These are phyloP conservation scores for Tricholoma matsutake DNA, from an alignment of 768 basidiomycete genomes.

Conservation along the genomic window DNA sequence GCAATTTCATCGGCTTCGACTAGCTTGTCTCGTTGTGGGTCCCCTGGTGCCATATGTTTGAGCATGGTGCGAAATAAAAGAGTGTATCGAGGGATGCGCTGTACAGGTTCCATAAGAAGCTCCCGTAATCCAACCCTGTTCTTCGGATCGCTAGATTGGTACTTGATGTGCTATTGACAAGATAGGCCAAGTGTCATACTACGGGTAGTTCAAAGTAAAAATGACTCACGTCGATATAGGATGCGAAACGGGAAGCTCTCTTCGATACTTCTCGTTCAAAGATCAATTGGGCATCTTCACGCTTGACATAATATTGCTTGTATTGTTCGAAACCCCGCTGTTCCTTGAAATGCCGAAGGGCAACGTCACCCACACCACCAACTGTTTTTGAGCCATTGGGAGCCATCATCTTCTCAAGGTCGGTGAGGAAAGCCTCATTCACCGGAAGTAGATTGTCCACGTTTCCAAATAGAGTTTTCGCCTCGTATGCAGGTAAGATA, in stretches of 20 bases:
- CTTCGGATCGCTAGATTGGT: conserved; percentile 65
- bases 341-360: conserved; percentile 82
- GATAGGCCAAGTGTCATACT: conserved; percentile 5
- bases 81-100: conserved; percentile 93
- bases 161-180: conserved; percentile 72
- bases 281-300: conserved; percentile 88
- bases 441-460: conserved; percentile 85
- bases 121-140: conserved; percentile 89
- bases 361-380: conserved; percentile 79
- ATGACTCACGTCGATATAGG: conserved; percentile 78
- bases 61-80: conserved; percentile 91
- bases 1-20: conserved; percentile 85
- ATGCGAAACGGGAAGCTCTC: conserved; percentile 76
- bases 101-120: conserved; percentile 94
- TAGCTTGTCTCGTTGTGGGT: conserved; percentile 76
- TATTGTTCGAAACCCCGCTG: conserved; percentile 87
- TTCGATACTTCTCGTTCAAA: conserved; percentile 82
- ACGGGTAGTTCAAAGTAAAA: conserved; percentile 4
- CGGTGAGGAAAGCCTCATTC: conserved; percentile 82
- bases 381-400: conserved; percentile 55
- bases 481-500: conserved; percentile 87
- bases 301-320: conserved; percentile 85
- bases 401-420: conserved; percentile 76
- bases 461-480: conserved; percentile 92
- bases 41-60: conserved; percentile 78